Evolutionary conservation across 2,329 filamentous ascomycete genomes (phyloP).

Genomic region (Zymoseptoria ardabiliae): DNA sequence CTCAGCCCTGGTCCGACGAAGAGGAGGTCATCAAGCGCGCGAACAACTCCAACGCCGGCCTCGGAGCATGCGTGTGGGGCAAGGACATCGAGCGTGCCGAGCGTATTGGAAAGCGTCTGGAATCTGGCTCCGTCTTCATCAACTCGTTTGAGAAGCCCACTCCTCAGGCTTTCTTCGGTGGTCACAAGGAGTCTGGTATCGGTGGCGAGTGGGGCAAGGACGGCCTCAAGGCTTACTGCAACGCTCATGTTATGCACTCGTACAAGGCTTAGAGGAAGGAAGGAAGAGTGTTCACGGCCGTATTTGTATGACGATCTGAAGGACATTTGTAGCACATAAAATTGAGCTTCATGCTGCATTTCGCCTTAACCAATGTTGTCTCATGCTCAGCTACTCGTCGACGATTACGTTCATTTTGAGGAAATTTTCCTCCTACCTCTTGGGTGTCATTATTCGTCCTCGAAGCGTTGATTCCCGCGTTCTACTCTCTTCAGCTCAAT

Average conservation of each 20-base stretch:
- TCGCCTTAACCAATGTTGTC: too few species aligned
- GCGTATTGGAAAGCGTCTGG: slow-evolving; percentile 40
- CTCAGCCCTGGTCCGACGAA: slow-evolving; percentile 40
- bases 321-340: not conserved
- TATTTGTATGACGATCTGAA: not conserved
- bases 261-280: slow-evolving; percentile 31
- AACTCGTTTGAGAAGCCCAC: slow-evolving; percentile 46
- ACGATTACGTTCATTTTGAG: too few species aligned
- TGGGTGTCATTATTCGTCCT: too few species aligned
- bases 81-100: slow-evolving; percentile 44
- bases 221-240: slow-evolving; percentile 39
- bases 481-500: too few species aligned
- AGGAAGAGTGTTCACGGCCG: not conserved
- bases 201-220: slow-evolving; percentile 50
- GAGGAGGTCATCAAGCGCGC: slow-evolving; percentile 42
- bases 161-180: slow-evolving; percentile 55
- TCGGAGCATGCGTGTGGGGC: slow-evolving; percentile 49
- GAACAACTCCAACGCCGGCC: slow-evolving; percentile 44
- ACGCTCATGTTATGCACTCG: slow-evolving; percentile 41
- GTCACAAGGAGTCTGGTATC: slow-evolving; percentile 57
- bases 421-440: too few species aligned
- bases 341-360: too few species aligned
- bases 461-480: too few species aligned
- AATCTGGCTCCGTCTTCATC: slow-evolving; percentile 51
- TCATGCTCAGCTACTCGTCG: too few species aligned